Percentiles rank a stretch among this genome's conserved stretches.
Evolutionary conservation across 768 basidiomycete genomes (phyloP).

Genomic region (Lentinula raphanica): DNA sequence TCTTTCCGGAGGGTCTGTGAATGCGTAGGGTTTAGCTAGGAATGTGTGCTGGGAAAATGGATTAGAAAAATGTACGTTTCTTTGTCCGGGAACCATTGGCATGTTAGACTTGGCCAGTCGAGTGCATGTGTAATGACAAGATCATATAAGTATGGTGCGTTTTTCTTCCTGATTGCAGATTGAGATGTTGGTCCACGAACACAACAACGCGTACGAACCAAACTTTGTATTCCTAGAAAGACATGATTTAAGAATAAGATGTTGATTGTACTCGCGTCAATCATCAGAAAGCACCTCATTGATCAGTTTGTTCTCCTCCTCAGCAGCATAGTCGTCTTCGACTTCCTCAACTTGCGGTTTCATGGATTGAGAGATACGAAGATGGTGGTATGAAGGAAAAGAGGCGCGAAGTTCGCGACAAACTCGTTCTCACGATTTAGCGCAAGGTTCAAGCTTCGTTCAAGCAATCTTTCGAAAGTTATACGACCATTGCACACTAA

Average conservation of each 20-base stretch:
- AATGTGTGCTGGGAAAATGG: no score
- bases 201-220: constrained; percentile 41
- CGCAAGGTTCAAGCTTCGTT: no score
- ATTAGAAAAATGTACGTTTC: no score
- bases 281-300: constrained; percentile 58
- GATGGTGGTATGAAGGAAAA: neutral
- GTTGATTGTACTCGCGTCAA: constrained; percentile 9
- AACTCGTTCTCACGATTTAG: constrained; percentile 32
- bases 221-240: constrained; percentile 78
- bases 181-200: neutral
- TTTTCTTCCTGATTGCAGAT: constrained; percentile 73
- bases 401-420: constrained; percentile 29
- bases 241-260: constrained; percentile 4
- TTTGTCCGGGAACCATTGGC: constrained; percentile 98
- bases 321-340: constrained; percentile 75
- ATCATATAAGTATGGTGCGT: constrained; percentile 97
- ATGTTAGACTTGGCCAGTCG: constrained; percentile 96
- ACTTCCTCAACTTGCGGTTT: constrained; percentile 58
- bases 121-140: constrained; percentile 95
- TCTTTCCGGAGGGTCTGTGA: constrained; percentile 78
- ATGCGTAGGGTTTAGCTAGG: neutral
- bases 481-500: neutral
- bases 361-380: constrained; percentile 24
- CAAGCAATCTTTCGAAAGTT: neutral
- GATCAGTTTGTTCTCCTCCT: constrained; percentile 84